Conservation (phyloP, 1,139 yeast genomes). For the Petasospora rhodanensis region DNA sequence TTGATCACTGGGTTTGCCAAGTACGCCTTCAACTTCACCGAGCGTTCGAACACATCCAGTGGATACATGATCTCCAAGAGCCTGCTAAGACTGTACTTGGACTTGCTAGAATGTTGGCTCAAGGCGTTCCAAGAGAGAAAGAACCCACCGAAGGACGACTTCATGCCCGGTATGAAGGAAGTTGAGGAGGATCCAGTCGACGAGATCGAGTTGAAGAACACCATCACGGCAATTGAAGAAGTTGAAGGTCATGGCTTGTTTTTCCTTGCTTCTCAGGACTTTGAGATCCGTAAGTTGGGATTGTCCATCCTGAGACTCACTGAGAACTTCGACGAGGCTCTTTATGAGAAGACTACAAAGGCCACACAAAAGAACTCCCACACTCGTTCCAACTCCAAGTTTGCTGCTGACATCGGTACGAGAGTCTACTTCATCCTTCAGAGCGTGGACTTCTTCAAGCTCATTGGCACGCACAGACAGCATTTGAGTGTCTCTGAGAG, state of each 20-base stretch:
- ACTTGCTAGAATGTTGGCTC: constrained; percentile 77
- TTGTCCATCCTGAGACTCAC: constrained; percentile 69
- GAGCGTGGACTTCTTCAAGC: constrained; percentile 59
- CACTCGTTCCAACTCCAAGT: constrained; percentile 59
- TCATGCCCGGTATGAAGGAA: constrained; percentile 12
- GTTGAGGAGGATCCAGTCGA: constrained; percentile 21
- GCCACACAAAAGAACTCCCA: constrained; percentile 33
- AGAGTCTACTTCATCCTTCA: constrained; percentile 77
- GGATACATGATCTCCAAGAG: constrained; percentile 52
- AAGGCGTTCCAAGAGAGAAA: constrained; percentile 45
- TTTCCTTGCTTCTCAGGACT: constrained; percentile 85
- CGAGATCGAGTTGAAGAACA: constrained; percentile 21
- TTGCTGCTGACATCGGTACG: constrained; percentile 76
- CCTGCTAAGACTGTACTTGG: constrained; percentile 68
- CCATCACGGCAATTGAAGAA: constrained; percentile 23
- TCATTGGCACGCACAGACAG: constrained; percentile 50
- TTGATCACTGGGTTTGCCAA: constrained; percentile 74
- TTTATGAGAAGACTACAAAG: constrained; percentile 47
- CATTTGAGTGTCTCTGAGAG: constrained; percentile 80
- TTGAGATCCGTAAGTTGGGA: constrained; percentile 68
- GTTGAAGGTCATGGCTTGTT: constrained; percentile 90
- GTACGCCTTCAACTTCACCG: constrained; percentile 76
- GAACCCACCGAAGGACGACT: constrained; percentile 14
- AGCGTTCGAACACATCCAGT: constrained; percentile 50
- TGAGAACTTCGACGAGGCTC: constrained; percentile 79